These are phyloP conservation scores for Dicorynia guianensis DNA, from an alignment of 306 rosid genomes.

Conservation along the genomic window DNA sequence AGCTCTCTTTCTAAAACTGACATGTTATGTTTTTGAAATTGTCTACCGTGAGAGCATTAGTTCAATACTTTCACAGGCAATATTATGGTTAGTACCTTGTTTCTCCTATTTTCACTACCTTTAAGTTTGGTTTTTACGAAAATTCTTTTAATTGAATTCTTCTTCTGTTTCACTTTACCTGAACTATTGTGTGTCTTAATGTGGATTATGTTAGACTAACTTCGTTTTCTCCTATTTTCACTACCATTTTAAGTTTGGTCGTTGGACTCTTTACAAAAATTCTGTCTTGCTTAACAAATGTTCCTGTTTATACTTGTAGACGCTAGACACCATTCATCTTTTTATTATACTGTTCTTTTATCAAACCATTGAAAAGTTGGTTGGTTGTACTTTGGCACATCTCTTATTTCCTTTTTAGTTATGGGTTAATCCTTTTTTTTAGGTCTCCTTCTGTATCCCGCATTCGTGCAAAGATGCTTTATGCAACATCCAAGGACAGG, in stretches of 20 bases:
- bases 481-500: slow-evolving; percentile 84
- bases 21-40: background rate
- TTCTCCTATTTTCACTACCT: background rate
- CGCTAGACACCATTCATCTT: background rate
- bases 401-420: background rate
- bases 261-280: background rate
- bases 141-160: background rate
- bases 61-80: background rate
- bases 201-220: slow-evolving; percentile 10
- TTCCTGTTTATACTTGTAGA: background rate
- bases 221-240: background rate
- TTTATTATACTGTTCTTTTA: slow-evolving; percentile 5
- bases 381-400: slow-evolving; percentile 11
- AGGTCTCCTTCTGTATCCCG: slow-evolving; percentile 83
- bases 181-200: slow-evolving; percentile 24
- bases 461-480: slow-evolving; percentile 84
- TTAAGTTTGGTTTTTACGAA: background rate
- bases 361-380: slow-evolving; percentile 8
- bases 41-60: background rate
- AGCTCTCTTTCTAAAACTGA: background rate
- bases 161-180: background rate
- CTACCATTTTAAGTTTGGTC: background rate
- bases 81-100: background rate
- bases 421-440: slow-evolving; percentile 37
- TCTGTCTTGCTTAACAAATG: background rate